Conservation (phyloP, 2,329 filamentous ascomycete species). For the Elsinoe arachidis region DNA sequence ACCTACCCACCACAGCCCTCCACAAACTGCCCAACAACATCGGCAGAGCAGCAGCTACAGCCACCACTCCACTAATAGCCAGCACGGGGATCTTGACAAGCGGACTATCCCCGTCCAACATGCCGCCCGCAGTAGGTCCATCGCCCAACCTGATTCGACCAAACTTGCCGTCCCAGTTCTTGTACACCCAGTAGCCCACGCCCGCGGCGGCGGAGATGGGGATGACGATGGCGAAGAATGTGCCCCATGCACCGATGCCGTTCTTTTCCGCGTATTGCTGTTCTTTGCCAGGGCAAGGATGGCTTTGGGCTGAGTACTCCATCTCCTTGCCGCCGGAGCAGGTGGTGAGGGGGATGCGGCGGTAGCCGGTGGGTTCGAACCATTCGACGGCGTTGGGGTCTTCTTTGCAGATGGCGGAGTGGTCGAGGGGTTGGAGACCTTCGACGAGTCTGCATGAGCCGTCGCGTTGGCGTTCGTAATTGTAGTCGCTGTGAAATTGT, state of each 20-base stretch:
- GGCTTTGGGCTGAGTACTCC: conserved; percentile 55
- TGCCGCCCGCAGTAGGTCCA: conserved; percentile 22
- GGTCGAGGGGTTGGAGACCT: conserved; percentile 59
- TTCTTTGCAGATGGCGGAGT: conserved; percentile 47
- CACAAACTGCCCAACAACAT: conserved; percentile 65
- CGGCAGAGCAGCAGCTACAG: conserved; percentile 48
- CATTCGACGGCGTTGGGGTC: conserved; percentile 67
- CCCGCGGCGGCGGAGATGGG: conserved; percentile 63
- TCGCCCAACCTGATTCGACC: conserved; percentile 85
- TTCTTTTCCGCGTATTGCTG: conserved; percentile 70
- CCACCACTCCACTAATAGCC: conserved; percentile 46
- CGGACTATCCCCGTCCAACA: conserved; percentile 61
- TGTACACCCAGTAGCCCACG: conserved; percentile 77
- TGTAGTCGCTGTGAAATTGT: conserved; percentile 63
- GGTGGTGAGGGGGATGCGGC: conserved; percentile 80
- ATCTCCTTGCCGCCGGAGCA: conserved; percentile 68
- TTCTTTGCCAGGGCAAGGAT: conserved; percentile 69
- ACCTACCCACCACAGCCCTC: conserved; percentile 48
- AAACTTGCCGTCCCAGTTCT: conserved; percentile 80
- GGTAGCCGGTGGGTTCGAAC: conserved; percentile 79
- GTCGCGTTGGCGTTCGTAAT: conserved; percentile 72
- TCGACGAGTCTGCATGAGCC: conserved; percentile 68
- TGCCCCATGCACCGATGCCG: conserved; percentile 58
- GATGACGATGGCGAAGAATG: conserved; percentile 78
- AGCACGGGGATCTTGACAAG: conserved; percentile 68